phyloP scores from a whole-genome alignment of 441 rosid genomes.

The Pelargonium fulgidum region DNA sequence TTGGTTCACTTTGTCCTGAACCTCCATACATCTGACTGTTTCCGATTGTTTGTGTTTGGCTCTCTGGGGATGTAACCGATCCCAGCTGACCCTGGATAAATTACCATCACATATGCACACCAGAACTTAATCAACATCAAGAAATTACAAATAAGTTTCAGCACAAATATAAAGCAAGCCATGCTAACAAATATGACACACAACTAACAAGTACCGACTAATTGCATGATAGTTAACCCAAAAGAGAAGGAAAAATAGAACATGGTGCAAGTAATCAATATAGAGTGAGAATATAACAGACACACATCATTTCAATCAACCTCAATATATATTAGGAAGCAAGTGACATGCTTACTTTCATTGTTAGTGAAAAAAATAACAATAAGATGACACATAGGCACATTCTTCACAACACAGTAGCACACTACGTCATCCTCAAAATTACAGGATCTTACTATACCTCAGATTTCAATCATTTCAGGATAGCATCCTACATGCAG shows the following conservation, averaged over 20 bases:
- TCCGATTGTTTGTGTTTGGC: conserved; percentile 45
- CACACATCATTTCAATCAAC: background rate
- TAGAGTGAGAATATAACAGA: background rate
- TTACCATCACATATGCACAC: conserved; percentile 20
- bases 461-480: no score
- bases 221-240: background rate
- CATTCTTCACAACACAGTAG: no score
- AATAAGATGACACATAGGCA: no score
- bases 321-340: background rate
- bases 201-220: no score
- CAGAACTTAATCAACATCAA: conserved; percentile 17
- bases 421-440: no score
- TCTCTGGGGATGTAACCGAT: conserved; percentile 79
- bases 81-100: conserved; percentile 73
- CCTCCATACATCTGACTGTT: conserved; percentile 55
- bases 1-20: conserved; percentile 47
- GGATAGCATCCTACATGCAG: no score
- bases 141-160: conserved; percentile 3
- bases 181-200: no score
- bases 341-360: no score
- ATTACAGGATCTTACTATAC: no score
- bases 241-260: background rate
- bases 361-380: no score
- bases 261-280: no score
- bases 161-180: no score